Percentiles rank a stretch among this genome's conserved stretches.
phyloP scores from a whole-genome alignment of 2,329 filamentous ascomycete genomes.

The Fusarium sp. region DNA sequence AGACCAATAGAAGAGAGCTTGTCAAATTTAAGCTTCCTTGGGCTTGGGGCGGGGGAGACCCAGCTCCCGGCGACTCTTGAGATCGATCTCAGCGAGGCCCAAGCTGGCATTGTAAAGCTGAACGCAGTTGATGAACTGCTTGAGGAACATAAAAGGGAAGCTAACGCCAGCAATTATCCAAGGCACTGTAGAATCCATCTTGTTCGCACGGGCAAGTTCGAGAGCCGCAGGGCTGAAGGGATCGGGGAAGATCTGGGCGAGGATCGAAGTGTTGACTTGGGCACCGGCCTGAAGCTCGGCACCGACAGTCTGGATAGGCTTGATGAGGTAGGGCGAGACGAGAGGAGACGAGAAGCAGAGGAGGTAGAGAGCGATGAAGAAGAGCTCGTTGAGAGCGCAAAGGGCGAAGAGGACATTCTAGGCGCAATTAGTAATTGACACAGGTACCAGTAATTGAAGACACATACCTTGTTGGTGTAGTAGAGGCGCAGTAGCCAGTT shows the following conservation, averaged over 20 bases:
- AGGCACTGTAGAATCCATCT: constrained; percentile 77
- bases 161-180: constrained; percentile 83
- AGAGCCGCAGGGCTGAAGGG: constrained; percentile 93
- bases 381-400: constrained; percentile 92
- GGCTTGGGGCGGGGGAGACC: constrained; percentile 63
- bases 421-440: constrained; percentile 12
- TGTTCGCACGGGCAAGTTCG: constrained; percentile 93
- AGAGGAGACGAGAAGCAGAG: constrained; percentile 94
- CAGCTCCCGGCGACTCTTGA: constrained; percentile 67
- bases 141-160: constrained; percentile 87
- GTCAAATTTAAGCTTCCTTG: constrained; percentile 47
- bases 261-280: constrained; percentile 75
- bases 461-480: constrained; percentile 90
- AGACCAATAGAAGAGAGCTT: background rate
- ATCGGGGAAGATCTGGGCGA: constrained; percentile 83
- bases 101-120: constrained; percentile 93
- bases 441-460: background rate
- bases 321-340: constrained; percentile 85
- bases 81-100: constrained; percentile 93
- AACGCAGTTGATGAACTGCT: constrained; percentile 94
- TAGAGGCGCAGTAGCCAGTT: constrained; percentile 94
- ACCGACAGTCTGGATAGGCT: constrained; percentile 66
- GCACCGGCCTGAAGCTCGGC: constrained; percentile 72
- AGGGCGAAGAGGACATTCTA: constrained; percentile 91
- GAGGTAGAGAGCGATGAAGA: constrained; percentile 98